Evolutionary conservation across 805 yeast genomes (phyloP).

Genomic region (Jamesozyma jinghongensis): DNA sequence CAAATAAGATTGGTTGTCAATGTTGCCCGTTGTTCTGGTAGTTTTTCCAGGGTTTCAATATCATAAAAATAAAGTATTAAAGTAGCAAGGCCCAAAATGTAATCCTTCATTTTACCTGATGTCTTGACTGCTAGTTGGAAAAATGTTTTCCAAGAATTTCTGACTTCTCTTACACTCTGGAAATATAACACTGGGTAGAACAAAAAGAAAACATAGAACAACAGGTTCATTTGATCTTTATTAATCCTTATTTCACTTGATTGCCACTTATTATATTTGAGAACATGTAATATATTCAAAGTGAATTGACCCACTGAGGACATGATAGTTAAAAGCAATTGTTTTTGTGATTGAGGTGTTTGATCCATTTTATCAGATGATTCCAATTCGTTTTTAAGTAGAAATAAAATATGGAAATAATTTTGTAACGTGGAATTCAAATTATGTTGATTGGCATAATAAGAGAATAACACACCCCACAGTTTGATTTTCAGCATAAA

Average conservation of each 20-base stretch:
- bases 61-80: constrained; percentile 11
- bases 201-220: constrained; percentile 31
- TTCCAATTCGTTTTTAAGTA: constrained; percentile 34
- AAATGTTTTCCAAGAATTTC: constrained; percentile 35
- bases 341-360: constrained; percentile 31
- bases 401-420: constrained; percentile 41
- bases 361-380: constrained; percentile 20
- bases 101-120: constrained; percentile 38
- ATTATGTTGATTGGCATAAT: constrained; percentile 33
- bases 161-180: constrained; percentile 39
- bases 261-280: constrained; percentile 32
- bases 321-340: constrained; percentile 36
- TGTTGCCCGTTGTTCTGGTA: constrained; percentile 3
- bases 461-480: constrained; percentile 64
- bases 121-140: constrained; percentile 36
- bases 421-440: constrained; percentile 37
- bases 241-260: constrained; percentile 5
- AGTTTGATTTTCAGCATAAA: constrained; percentile 58
- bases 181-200: constrained; percentile 42
- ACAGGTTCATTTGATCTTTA: constrained; percentile 11
- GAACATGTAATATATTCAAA: constrained; percentile 27
- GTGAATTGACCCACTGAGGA: constrained; percentile 44
- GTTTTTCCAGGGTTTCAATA: neutral
- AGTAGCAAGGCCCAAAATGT: constrained; percentile 30
- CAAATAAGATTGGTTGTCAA: constrained; percentile 34